These are phyloP conservation scores for Brettanomyces naardenensis DNA, from an alignment of 805 yeast species.

Conservation along the genomic window DNA sequence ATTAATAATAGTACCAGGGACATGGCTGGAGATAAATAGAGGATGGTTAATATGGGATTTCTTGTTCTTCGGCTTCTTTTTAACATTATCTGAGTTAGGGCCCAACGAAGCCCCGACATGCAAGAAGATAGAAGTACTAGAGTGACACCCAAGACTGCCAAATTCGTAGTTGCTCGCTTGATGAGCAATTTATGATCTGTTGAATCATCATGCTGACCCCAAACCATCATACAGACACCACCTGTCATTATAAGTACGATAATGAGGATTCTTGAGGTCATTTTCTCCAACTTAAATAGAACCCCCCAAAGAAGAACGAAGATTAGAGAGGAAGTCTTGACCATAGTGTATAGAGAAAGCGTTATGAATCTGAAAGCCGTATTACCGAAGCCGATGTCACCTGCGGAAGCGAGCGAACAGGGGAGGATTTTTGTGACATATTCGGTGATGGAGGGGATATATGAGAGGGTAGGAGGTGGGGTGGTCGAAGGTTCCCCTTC, in stretches of 20 bases:
- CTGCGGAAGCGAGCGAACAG: slow-evolving; percentile 80
- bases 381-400: slow-evolving; percentile 92
- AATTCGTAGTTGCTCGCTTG: slow-evolving; percentile 10
- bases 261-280: slow-evolving; percentile 55
- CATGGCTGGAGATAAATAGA: slow-evolving; percentile 83
- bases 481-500: neutral
- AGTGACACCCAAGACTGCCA: slow-evolving; percentile 49
- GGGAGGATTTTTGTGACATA: slow-evolving; percentile 60
- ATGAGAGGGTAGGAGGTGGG: slow-evolving; percentile 5
- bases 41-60: slow-evolving; percentile 78
- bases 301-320: slow-evolving; percentile 89
- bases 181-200: neutral
- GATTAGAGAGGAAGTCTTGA: slow-evolving; percentile 80
- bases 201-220: slow-evolving; percentile 31
- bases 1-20: slow-evolving; percentile 48
- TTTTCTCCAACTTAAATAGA: slow-evolving; percentile 66
- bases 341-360: slow-evolving; percentile 82
- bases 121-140: slow-evolving; percentile 73
- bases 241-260: slow-evolving; percentile 74
- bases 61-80: slow-evolving; percentile 49
- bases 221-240: slow-evolving; percentile 87
- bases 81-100: slow-evolving; percentile 78
- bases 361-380: slow-evolving; percentile 74
- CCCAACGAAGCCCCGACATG: slow-evolving; percentile 91
- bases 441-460: slow-evolving; percentile 26